phyloP scores from a whole-genome alignment of 768 basidiomycete genomes.

The Mycena crocata region DNA sequence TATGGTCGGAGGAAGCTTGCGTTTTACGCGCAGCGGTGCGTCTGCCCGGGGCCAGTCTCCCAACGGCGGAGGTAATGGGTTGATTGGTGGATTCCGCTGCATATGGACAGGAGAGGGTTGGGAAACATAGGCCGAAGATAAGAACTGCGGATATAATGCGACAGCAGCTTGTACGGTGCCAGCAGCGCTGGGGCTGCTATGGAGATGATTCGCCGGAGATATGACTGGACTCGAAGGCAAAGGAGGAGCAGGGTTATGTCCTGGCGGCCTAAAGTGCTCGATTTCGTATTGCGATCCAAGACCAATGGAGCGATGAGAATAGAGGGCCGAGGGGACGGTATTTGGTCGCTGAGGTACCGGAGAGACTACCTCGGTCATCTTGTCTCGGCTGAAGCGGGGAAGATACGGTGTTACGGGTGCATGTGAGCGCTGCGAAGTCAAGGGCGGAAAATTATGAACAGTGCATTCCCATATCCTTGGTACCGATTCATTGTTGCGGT shows the following conservation, averaged over 20 bases:
- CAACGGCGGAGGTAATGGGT: conserved; percentile 21
- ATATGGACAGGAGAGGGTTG: conserved; percentile 6
- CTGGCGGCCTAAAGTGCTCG: conserved; percentile 30
- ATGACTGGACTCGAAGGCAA: conserved; percentile 18
- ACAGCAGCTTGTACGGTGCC: conserved; percentile 24
- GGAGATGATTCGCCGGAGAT: conserved; percentile 23
- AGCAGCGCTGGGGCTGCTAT: conserved; percentile 17
- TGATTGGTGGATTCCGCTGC: neutral
- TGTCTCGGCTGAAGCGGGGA: conserved; percentile 27
- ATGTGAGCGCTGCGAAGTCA: conserved; percentile 13
- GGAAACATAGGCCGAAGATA: conserved; percentile 23
- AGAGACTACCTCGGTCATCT: conserved; percentile 20
- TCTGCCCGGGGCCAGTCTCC: conserved; percentile 32
- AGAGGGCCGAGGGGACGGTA: conserved; percentile 22
- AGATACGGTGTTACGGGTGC: neutral
- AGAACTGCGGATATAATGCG: conserved; percentile 30
- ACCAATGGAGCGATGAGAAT: conserved; percentile 26
- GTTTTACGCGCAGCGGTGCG: conserved; percentile 30
- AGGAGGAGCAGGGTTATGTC: neutral
- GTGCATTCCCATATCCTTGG: conserved; percentile 31
- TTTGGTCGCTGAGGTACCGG: conserved; percentile 22
- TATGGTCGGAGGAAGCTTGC: conserved; percentile 15
- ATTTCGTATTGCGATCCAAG: conserved; percentile 31
- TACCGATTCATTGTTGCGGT: conserved; percentile 30
- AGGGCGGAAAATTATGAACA: conserved; percentile 31